phyloP scores from a whole-genome alignment of 768 basidiomycete species.

The Mycena albidolilacea region DNA sequence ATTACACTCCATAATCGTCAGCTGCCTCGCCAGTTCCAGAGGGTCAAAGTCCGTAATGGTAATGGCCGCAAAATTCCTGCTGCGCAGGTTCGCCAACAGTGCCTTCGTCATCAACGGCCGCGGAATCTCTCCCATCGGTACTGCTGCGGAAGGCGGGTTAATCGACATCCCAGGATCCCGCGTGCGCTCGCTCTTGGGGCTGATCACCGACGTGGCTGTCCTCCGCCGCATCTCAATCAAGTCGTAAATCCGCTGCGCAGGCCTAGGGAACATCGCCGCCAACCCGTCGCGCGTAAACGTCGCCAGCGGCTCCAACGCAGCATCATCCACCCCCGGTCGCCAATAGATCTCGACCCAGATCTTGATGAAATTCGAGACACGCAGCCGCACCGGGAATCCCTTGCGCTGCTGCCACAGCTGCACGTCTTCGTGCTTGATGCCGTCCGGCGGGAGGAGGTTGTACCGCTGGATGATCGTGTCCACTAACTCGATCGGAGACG shows the following conservation, averaged over 20 bases:
- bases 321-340: constrained; percentile 81
- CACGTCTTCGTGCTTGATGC: constrained; percentile 70
- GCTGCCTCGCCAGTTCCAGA: constrained; percentile 91
- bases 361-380: constrained; percentile 95
- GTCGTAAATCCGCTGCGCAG: constrained; percentile 82
- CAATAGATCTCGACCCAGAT: constrained; percentile 95
- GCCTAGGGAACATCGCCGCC: constrained; percentile 72
- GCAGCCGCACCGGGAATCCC: constrained; percentile 89
- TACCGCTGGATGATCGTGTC: constrained; percentile 87
- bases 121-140: constrained; percentile 78
- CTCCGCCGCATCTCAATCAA: constrained; percentile 71
- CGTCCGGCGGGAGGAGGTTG: constrained; percentile 78
- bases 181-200: constrained; percentile 73
- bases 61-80: constrained; percentile 73
- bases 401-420: constrained; percentile 90
- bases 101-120: constrained; percentile 90
- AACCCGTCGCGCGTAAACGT: constrained; percentile 77
- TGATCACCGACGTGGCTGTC: constrained; percentile 62
- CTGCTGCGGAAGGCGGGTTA: constrained; percentile 65
- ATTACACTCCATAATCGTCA: constrained; percentile 94
- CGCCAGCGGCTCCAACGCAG: constrained; percentile 69
- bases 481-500: constrained; percentile 82
- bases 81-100: constrained; percentile 76
- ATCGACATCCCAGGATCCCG: constrained; percentile 84
- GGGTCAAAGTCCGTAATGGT: constrained; percentile 93